phyloP scores from a whole-genome alignment of 768 basidiomycete species.

The Lepiota venenata region DNA sequence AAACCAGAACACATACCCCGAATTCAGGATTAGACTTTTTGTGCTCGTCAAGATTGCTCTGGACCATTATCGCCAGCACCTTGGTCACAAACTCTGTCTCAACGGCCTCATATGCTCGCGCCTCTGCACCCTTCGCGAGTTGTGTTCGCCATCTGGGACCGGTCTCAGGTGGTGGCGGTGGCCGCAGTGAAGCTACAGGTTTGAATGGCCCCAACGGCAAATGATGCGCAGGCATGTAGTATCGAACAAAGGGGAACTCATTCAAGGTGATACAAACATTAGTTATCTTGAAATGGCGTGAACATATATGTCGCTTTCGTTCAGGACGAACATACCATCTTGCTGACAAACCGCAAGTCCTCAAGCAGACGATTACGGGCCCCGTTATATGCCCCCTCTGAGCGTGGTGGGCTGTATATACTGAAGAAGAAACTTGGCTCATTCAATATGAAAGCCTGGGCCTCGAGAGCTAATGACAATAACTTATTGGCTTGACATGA shows the following conservation, averaged over 20 bases:
- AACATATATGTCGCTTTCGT: not conserved
- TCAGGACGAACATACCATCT: slow-evolving; percentile 41
- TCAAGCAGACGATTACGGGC: slow-evolving; percentile 81
- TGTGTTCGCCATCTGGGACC: slow-evolving; percentile 78
- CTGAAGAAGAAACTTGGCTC: slow-evolving; percentile 83
- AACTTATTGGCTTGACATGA: slow-evolving; percentile 2
- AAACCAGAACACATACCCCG: slow-evolving; percentile 52
- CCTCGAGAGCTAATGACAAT: slow-evolving; percentile 66
- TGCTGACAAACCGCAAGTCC: slow-evolving; percentile 75
- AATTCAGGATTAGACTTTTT: slow-evolving; percentile 85
- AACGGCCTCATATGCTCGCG: slow-evolving; percentile 64
- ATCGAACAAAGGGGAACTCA: slow-evolving; percentile 91
- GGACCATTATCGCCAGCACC: slow-evolving; percentile 82
- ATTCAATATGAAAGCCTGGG: slow-evolving; percentile 79
- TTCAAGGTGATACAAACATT: slow-evolving; percentile 88
- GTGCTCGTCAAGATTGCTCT: slow-evolving; percentile 81
- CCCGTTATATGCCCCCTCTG: slow-evolving; percentile 58
- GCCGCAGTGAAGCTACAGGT: slow-evolving; percentile 58
- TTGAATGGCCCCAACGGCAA: slow-evolving; percentile 82
- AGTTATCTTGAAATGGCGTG: slow-evolving; percentile 52
- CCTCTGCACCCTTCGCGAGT: slow-evolving; percentile 68
- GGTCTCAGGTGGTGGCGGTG: slow-evolving; percentile 61
- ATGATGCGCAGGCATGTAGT: slow-evolving; percentile 84
- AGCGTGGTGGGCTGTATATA: slow-evolving; percentile 81
- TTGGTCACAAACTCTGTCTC: slow-evolving; percentile 79